These are phyloP conservation scores for Mycena amicta DNA, from an alignment of 768 basidiomycete genomes.

Conservation along the genomic window DNA sequence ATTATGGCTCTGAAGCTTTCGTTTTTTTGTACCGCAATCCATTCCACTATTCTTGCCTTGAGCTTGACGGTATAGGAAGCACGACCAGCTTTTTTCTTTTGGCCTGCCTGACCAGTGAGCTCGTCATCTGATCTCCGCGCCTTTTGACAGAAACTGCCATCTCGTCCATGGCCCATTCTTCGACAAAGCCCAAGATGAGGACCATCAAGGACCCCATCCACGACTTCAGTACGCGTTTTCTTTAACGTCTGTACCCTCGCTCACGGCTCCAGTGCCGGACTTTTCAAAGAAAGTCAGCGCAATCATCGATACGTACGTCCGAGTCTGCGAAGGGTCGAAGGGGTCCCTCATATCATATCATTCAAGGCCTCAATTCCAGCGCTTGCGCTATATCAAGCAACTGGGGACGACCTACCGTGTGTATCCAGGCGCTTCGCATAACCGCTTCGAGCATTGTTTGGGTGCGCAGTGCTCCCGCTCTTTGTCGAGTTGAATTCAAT, in stretches of 20 bases:
- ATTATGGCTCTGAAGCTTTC: no score
- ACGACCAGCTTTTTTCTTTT: not conserved
- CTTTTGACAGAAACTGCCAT: not conserved
- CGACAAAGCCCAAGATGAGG: not conserved
- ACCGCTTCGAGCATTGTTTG: slow-evolving; percentile 83
- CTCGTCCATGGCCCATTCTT: not conserved
- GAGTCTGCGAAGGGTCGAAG: not conserved
- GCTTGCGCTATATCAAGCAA: slow-evolving; percentile 77
- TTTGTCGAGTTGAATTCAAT: no score
- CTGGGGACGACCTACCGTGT: slow-evolving; percentile 77
- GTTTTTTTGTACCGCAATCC: no score
- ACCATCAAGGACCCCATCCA: slow-evolving; percentile 43
- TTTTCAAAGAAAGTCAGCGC: slow-evolving; percentile 34
- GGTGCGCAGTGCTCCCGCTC: slow-evolving; percentile 49
- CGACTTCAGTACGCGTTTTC: slow-evolving; percentile 38
- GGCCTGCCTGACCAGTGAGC: not conserved
- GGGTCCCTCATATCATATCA: slow-evolving; percentile 3
- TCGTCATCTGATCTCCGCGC: slow-evolving; percentile 2
- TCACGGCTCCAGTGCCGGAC: slow-evolving; percentile 37
- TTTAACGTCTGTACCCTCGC: not conserved
- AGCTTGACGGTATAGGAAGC: no score
- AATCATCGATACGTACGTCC: slow-evolving; percentile 70
- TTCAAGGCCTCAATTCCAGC: slow-evolving; percentile 80
- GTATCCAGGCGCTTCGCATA: slow-evolving; percentile 79
- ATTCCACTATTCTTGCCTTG: no score